Conservation (phyloP, 2,329 filamentous ascomycete species). For the Colletotrichum trifolii region DNA sequence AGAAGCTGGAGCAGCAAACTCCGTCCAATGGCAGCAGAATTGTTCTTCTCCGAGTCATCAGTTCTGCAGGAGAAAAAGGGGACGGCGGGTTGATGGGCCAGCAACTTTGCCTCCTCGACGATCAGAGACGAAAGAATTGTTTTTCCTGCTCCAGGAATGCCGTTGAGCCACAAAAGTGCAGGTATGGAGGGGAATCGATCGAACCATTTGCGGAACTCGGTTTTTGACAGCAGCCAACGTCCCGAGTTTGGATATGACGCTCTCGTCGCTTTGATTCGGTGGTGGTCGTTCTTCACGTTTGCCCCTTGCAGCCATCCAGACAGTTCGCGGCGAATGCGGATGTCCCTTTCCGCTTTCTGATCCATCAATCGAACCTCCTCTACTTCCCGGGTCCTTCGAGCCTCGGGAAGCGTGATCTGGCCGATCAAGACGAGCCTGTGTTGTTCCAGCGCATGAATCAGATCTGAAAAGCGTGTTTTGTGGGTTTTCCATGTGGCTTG, state of each 20-base stretch:
- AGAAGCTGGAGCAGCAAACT: background rate
- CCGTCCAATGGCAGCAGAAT: background rate
- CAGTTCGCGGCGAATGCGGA: background rate
- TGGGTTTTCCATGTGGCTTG: background rate
- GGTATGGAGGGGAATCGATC: background rate
- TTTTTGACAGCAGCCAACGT: background rate
- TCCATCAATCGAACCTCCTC: background rate
- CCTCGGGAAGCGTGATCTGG: no score
- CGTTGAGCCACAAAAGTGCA: background rate
- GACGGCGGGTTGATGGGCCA: background rate
- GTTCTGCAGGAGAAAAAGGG: background rate
- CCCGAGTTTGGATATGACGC: background rate
- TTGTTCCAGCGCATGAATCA: background rate
- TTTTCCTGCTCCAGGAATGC: background rate
- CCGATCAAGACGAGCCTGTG: no score
- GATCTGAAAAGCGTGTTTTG: background rate
- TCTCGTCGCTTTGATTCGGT: background rate
- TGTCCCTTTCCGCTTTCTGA: background rate
- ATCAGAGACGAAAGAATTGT: background rate
- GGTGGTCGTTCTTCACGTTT: constrained; percentile 5
- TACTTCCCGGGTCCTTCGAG: no score
- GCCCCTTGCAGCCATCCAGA: background rate
- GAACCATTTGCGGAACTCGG: background rate
- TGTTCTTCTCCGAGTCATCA: background rate
- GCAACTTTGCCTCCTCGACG: background rate